phyloP scores from a whole-genome alignment of 2,329 filamentous ascomycete species.

The Salinomyces thailandicus region DNA sequence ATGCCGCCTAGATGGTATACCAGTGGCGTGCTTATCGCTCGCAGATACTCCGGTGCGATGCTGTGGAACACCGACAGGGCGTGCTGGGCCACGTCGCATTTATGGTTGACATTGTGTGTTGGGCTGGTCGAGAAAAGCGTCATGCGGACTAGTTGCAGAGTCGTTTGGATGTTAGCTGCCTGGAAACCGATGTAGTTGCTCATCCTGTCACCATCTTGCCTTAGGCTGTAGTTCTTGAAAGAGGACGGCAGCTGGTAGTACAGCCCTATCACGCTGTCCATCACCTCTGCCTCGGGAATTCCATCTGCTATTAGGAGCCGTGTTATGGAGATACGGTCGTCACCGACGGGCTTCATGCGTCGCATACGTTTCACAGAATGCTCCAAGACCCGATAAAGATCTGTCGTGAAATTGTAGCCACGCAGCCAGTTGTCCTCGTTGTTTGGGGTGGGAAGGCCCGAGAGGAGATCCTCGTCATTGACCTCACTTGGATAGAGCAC shows the following conservation, averaged over 20 bases:
- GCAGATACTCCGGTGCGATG: constrained; percentile 36
- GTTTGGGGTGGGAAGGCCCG: constrained; percentile 12
- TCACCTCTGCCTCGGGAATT: constrained; percentile 19
- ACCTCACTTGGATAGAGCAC: constrained; percentile 41
- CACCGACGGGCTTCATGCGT: constrained; percentile 11
- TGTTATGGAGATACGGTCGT: constrained; percentile 15
- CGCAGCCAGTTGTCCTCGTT: constrained; percentile 36
- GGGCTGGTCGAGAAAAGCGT: constrained; percentile 26
- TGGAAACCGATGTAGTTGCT: constrained; percentile 39
- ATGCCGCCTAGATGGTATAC: constrained; percentile 41
- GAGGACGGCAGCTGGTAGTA: constrained; percentile 22
- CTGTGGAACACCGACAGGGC: constrained; percentile 34
- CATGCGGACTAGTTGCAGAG: constrained; percentile 40
- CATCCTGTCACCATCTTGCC: constrained; percentile 23
- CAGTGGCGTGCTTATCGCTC: constrained; percentile 40
- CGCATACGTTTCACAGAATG: constrained; percentile 31
- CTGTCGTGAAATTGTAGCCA: constrained; percentile 49
- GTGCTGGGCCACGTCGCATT: constrained; percentile 37
- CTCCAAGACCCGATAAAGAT: constrained; percentile 47
- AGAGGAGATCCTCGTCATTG: constrained; percentile 37
- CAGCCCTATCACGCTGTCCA: constrained; percentile 19
- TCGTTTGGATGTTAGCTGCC: constrained; percentile 42
- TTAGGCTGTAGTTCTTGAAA: constrained; percentile 22
- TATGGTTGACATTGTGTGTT: constrained; percentile 28
- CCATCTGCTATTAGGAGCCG: constrained; percentile 18